A percentile compares a stretch with the other conserved stretches of the same genome.
Conservation (phyloP, 345 rosid species). For the Eucalyptus rudis region DNA sequence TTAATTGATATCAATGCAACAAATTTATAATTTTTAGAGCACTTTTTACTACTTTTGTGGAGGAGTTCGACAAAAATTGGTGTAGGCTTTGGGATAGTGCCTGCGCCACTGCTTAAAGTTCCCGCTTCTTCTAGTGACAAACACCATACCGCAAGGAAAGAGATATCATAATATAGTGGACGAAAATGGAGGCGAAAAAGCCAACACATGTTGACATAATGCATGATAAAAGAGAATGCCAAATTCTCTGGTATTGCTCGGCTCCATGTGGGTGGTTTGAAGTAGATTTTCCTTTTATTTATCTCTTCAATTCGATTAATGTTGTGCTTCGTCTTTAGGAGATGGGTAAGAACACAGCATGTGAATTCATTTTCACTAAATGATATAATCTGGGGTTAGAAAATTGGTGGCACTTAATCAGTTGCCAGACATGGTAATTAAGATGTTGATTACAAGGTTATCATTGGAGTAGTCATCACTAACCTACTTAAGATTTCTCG, state of each 20-base stretch:
- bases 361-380: neutral
- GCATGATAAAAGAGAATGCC: neutral
- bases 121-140: neutral
- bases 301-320: neutral
- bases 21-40: no score
- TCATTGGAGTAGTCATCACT: neutral
- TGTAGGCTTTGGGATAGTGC: neutral
- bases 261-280: neutral
- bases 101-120: neutral
- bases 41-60: neutral
- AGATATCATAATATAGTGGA: neutral
- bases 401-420: neutral
- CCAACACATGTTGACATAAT: neutral
- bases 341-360: neutral
- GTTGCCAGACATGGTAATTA: neutral
- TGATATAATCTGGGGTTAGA: neutral
- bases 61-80: neutral
- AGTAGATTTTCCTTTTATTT: neutral
- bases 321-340: neutral
- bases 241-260: neutral
- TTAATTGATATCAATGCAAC: neutral
- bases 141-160: neutral
- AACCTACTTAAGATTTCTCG: neutral
- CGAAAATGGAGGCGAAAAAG: neutral
- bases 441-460: neutral